A percentile compares a stretch with the other conserved stretches of the same genome.
Evolutionary conservation across 495 filamentous ascomycete genomes (phyloP).

Genomic region (Pseudoneurospora amorphoporcata): DNA sequence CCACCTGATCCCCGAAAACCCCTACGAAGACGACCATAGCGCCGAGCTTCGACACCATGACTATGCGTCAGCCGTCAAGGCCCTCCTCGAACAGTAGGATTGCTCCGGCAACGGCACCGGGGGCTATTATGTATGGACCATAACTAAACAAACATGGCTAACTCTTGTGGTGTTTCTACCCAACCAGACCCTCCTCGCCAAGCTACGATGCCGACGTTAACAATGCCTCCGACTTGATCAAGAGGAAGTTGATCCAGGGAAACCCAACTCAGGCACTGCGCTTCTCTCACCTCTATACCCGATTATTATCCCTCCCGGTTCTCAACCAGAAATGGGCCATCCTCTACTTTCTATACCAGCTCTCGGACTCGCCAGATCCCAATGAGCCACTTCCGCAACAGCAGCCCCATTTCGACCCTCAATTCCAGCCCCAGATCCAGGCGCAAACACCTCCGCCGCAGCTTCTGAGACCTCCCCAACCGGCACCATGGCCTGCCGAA

Average conservation of each 20-base stretch:
- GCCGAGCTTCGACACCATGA: slow-evolving; percentile 41
- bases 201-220: slow-evolving; percentile 52
- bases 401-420: slow-evolving; percentile 5
- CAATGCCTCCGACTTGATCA: slow-evolving; percentile 85
- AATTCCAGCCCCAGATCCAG: not conserved
- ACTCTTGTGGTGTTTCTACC: not conserved
- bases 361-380: slow-evolving; percentile 54
- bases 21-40: slow-evolving; percentile 37
- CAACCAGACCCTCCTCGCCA: not conserved
- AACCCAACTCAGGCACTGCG: slow-evolving; percentile 76
- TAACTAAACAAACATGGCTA: not conserved
- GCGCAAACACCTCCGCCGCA: not conserved
- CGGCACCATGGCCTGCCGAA: slow-evolving; percentile 1
- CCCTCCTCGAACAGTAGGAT: slow-evolving; percentile 40
- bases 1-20: slow-evolving; percentile 40
- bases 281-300: slow-evolving; percentile 81
- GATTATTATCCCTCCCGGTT: slow-evolving; percentile 79
- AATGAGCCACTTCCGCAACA: slow-evolving; percentile 21
- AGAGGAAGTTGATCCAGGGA: slow-evolving; percentile 67
- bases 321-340: slow-evolving; percentile 95
- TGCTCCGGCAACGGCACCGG: not conserved
- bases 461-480: not conserved
- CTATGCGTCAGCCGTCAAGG: slow-evolving; percentile 40
- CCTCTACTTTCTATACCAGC: slow-evolving; percentile 75
- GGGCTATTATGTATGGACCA: not conserved